phyloP scores from a whole-genome alignment of 2,329 filamentous ascomycete genomes.

The Talaromyces marneffei region DNA sequence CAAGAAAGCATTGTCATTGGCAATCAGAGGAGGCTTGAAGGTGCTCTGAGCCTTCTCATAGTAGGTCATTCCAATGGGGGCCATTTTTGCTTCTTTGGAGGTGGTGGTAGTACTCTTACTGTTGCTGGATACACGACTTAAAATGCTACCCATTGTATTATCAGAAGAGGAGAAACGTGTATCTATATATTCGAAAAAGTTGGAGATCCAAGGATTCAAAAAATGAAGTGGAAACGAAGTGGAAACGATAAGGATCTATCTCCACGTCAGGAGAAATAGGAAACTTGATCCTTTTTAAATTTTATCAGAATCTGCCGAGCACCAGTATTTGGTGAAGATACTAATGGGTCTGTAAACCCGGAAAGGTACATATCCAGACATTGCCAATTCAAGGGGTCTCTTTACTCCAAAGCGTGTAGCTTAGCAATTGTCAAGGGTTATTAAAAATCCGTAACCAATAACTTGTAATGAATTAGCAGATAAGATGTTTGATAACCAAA shows the following conservation, averaged over 20 bases:
- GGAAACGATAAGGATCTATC: not conserved
- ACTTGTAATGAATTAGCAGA: not conserved
- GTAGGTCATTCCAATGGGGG: conserved; percentile 41
- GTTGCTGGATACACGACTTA: conserved; percentile 7
- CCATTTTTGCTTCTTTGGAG: conserved; percentile 13
- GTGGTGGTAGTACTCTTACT: not conserved
- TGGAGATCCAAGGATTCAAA: not conserved
- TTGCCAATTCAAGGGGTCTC: not conserved
- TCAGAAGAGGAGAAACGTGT: not conserved
- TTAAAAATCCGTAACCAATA: not conserved
- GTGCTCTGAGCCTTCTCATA: conserved; percentile 53
- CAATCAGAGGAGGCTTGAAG: conserved; percentile 60
- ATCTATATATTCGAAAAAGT: not conserved
- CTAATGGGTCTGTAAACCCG: not conserved
- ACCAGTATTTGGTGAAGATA: not conserved
- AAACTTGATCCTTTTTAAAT: conserved; percentile 8
- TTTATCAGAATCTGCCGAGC: not conserved
- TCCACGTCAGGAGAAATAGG: not conserved
- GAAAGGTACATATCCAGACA: not conserved
- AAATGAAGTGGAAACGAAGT: not conserved
- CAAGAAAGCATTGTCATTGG: conserved; percentile 62
- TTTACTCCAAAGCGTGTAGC: conserved; percentile 11
- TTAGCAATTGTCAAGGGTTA: not conserved
- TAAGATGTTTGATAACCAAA: not conserved
- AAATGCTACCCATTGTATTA: conserved; percentile 4